Evolutionary conservation across 192 early-diverging fungal species (phyloP).

Genomic region (Obelidium mucronatum): DNA sequence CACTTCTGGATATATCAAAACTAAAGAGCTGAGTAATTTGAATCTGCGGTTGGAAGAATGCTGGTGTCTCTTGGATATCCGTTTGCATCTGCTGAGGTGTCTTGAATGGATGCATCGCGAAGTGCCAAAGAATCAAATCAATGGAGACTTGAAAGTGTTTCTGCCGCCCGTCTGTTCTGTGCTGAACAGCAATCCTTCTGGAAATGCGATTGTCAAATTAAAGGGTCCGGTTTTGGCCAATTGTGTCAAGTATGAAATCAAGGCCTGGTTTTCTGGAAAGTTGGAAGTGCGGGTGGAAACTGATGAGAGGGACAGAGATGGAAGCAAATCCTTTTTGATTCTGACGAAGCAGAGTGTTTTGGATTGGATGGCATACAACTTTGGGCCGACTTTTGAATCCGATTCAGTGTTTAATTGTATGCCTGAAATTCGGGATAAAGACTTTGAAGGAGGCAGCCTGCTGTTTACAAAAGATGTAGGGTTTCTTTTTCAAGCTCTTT

Average conservation of each 20-base stretch:
- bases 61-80: conserved; percentile 35
- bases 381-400: conserved; percentile 15
- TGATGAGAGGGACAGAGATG: conserved; percentile 25
- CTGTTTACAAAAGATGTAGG: conserved; percentile 16
- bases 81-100: conserved; percentile 34
- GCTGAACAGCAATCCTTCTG: conserved; percentile 20
- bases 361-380: conserved; percentile 31
- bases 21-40: conserved; percentile 24
- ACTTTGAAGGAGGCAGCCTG: conserved; percentile 33
- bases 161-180: conserved; percentile 31
- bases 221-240: conserved; percentile 22
- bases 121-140: conserved; percentile 18
- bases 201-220: conserved; percentile 21
- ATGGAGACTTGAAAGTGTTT: conserved; percentile 32
- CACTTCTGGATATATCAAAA: conserved; percentile 28
- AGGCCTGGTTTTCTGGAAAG: conserved; percentile 3
- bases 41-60: conserved; percentile 34
- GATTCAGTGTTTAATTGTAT: conserved; percentile 25
- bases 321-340: conserved; percentile 10
- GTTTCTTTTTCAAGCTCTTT: not conserved
- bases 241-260: conserved; percentile 16
- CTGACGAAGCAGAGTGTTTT: not conserved
- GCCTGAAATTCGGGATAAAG: conserved; percentile 33
- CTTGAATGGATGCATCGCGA: conserved; percentile 37
- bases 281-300: conserved; percentile 25